Evolutionary conservation across 306 rosid species (phyloP), one percentile per base, ranked within the genome.

Genomic region (Corylus americana): DNA sequence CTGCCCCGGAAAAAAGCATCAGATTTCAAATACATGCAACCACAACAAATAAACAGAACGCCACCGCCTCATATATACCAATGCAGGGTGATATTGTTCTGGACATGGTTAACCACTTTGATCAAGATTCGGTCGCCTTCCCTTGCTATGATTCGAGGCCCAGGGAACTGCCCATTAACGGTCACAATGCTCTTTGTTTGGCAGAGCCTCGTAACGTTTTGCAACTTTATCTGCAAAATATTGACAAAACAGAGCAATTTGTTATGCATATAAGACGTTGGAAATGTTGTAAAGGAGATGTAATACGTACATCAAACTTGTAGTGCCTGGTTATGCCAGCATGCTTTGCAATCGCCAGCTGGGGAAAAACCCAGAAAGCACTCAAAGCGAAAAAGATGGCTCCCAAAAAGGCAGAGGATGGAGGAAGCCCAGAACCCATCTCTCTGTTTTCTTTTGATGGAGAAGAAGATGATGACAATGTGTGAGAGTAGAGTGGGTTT

Each of bases 61-160:
- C 14, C n/a, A 25, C 35, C 1, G 18, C 18, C 17, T 67, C 31
- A 44, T 39, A 39, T 39, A 42, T 88, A 90, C 97, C 93, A 90
- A 59, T 92, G 97, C 64, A 92, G 70, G 22, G 91, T 55, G 55
- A 90, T 63, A 66, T 92, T 92, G 83, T 90, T 16, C 12, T 75
- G 86, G 20, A 92, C 92, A 17, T 83, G 90, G 74, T 92, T 92
- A 64, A 85, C 88, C 55, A 92, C 95, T 87, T 89, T 81, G 44
- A 92, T 74, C 27, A 85, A 63, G 1, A 90, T 78, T 70, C 92
- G 83, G 12, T 92, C 92, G 1, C 97, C 95, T 86, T 92, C 97
- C 82, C 97, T 83, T 29, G 97, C 92, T n/a, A 89, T 78, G 83
- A 92, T 86, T 59, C 87, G 76, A 50, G 97, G 95, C 64, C 95